Percentiles rank a stretch among this genome's conserved stretches.
Conservation (phyloP, 306 rosid species). For the Malus asiatica region DNA sequence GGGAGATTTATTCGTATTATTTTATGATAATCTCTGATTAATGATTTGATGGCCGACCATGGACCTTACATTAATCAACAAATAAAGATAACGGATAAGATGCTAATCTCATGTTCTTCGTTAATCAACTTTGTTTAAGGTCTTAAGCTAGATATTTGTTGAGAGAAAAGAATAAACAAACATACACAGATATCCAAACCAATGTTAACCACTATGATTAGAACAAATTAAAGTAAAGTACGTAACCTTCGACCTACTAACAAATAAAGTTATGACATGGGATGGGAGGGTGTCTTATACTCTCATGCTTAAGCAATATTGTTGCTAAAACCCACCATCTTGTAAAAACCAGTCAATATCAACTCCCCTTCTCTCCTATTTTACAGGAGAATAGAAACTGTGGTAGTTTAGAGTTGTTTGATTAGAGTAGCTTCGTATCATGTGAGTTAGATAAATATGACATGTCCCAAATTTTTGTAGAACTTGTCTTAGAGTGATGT, state of each 20-base stretch:
- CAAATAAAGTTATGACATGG: no score
- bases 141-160: constrained; percentile 15
- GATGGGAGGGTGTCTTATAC: no score
- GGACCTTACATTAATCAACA: neutral
- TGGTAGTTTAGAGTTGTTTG: no score
- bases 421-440: no score
- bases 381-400: neutral
- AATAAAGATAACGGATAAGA: neutral
- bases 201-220: neutral
- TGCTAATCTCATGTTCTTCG: neutral
- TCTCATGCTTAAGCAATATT: no score
- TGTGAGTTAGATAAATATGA: neutral
- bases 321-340: neutral
- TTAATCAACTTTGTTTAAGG: neutral
- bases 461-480: neutral
- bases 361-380: no score
- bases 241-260: neutral
- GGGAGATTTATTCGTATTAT: constrained; percentile 10
- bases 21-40: neutral
- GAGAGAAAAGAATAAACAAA: neutral
- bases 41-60: constrained; percentile 31
- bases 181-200: neutral
- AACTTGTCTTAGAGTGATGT: neutral
- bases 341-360: neutral
- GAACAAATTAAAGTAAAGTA: neutral